These are phyloP conservation scores for Aureobasidium leucospermi DNA, from an alignment of 2,329 filamentous ascomycete genomes.

Conservation along the genomic window DNA sequence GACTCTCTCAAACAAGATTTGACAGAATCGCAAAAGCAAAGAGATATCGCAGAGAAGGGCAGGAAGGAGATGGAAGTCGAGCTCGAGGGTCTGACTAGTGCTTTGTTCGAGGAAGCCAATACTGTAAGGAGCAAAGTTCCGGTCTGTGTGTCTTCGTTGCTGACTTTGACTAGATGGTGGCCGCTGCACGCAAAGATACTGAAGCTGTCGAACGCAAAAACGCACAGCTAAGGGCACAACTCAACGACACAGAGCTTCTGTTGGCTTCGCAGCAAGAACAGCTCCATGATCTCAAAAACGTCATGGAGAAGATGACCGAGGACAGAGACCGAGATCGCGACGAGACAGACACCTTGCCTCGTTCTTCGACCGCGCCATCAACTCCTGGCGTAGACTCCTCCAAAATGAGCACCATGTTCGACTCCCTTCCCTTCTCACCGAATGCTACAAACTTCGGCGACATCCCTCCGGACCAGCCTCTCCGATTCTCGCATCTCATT, in stretches of 20 bases:
- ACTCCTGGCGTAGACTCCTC: slow-evolving; percentile 61
- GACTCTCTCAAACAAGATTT: slow-evolving; percentile 34
- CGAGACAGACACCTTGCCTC: slow-evolving; percentile 51
- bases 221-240: slow-evolving; percentile 76
- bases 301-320: slow-evolving; percentile 79
- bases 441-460: slow-evolving; percentile 43
- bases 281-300: slow-evolving; percentile 78
- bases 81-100: slow-evolving; percentile 80
- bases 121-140: slow-evolving; percentile 44
- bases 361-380: slow-evolving; percentile 62
- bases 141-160: slow-evolving; percentile 21
- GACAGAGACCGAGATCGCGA: slow-evolving; percentile 69
- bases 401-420: slow-evolving; percentile 53
- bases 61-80: slow-evolving; percentile 90
- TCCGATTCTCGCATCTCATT: slow-evolving; percentile 74
- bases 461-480: slow-evolving; percentile 53
- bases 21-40: slow-evolving; percentile 33
- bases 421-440: slow-evolving; percentile 49
- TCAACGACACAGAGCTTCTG: slow-evolving; percentile 78
- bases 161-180: slow-evolving; percentile 64
- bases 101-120: slow-evolving; percentile 97
- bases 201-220: slow-evolving; percentile 72
- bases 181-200: slow-evolving; percentile 75
- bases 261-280: slow-evolving; percentile 90
- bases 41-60: slow-evolving; percentile 46